Evolutionary conservation across 805 yeast genomes (phyloP).

Genomic region (Isabelozyma pseudorhagii): DNA sequence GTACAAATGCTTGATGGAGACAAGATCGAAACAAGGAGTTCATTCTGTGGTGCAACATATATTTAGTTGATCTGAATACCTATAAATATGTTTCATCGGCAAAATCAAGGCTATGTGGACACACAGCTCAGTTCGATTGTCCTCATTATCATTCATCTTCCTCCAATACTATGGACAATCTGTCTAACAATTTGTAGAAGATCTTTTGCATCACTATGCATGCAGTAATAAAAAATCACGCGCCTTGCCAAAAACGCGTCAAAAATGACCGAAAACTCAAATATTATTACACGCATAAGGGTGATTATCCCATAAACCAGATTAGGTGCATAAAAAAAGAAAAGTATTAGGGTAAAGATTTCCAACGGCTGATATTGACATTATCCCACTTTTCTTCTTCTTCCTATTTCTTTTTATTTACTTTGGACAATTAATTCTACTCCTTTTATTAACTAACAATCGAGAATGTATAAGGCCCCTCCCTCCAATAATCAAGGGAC

Average conservation of each 20-base stretch:
- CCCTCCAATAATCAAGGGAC: neutral
- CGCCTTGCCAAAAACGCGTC: neutral
- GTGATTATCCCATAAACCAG: neutral
- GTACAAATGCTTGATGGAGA: no score
- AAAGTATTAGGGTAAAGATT: no score
- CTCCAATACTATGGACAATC: no score
- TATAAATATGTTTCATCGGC: no score
- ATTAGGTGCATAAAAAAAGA: neutral
- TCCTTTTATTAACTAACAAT: neutral
- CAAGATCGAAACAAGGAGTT: neutral
- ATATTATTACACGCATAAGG: neutral
- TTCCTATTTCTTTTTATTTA: neutral
- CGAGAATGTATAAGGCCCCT: neutral
- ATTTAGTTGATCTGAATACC: no score
- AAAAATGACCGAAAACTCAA: neutral
- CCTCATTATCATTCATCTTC: no score
- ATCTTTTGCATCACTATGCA: neutral
- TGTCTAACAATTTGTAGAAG: neutral
- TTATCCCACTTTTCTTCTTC: neutral
- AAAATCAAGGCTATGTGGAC: no score
- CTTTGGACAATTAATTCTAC: no score
- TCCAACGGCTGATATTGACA: neutral
- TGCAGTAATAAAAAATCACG: neutral
- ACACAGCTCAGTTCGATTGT: no score
- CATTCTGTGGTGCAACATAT: neutral